These are phyloP conservation scores for Spongospora subterranea DNA, from an alignment of 208 protist species.

Conservation along the genomic window DNA sequence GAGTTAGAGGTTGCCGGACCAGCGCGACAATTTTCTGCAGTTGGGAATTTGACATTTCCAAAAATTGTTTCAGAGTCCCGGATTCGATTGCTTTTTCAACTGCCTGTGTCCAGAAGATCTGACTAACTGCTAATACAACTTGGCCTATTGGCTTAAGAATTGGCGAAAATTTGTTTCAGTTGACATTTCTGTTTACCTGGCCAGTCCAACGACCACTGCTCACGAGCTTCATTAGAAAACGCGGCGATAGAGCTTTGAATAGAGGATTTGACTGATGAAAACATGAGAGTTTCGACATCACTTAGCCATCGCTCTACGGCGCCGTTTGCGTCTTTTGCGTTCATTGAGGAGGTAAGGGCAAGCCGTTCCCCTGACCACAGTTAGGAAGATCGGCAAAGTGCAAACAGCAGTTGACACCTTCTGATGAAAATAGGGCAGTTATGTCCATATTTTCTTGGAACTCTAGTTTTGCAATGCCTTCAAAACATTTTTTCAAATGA, in stretches of 20 bases:
- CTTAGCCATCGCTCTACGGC: conserved; percentile 92
- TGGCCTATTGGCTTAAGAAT: too few species aligned
- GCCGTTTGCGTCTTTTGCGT: conserved; percentile 84
- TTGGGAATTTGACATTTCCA: conserved; percentile 69
- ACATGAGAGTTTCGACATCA: conserved; percentile 88
- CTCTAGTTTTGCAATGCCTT: conserved; percentile 81
- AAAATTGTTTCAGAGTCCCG: conserved; percentile 76
- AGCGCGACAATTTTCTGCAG: conserved; percentile 86
- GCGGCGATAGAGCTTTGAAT: conserved; percentile 69
- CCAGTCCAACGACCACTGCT: conserved; percentile 74
- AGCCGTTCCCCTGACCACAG: conserved; percentile 64
- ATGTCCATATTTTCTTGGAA: conserved; percentile 82
- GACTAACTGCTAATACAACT: conserved; percentile 88
- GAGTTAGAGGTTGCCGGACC: conserved; percentile 83
- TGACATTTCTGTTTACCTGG: too few species aligned
- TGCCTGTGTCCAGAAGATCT: conserved; percentile 89
- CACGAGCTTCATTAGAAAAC: conserved; percentile 64
- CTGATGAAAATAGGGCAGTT: conserved; percentile 76
- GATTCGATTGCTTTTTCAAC: conserved; percentile 86
- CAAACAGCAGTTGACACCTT: conserved; percentile 61
- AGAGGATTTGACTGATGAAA: conserved; percentile 80
- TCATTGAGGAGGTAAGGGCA: conserved; percentile 84
- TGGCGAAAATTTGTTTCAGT: too few species aligned
- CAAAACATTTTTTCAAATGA: conserved; percentile 96
- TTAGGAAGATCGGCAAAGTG: background rate